Evolutionary conservation across 208 protist species (phyloP), one percentile per base, ranked within the genome.

Genomic region (Crithidia fasciculata): DNA sequence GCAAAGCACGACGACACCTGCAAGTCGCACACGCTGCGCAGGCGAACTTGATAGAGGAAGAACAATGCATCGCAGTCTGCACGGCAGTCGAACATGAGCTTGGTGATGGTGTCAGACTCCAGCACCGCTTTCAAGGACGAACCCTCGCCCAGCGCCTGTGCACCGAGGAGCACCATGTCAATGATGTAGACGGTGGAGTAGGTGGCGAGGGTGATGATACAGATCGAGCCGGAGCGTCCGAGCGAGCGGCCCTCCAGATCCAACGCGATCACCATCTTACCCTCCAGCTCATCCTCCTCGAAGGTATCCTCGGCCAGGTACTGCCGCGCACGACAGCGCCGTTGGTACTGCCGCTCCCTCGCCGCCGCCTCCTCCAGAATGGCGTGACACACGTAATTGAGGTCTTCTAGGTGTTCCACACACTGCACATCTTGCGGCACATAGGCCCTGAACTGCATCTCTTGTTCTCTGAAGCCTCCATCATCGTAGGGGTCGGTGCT

Each of bases 51-150:
- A 66, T 87, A 91, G 15, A 83, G 72, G 45, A 82, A 89, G 74
- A 78, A 89, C 13, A 91, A 69, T 15, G 84, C 82, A 58, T 87
- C 84, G 72, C 81, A 83, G 72, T 88, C 84, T 36, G 81, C 81
- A 10, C 87, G 83, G 82, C 84, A 87, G 73, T 91, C 87, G 59
- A 83, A 91, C 87, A 91, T 91, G 44, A 91, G 69, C 70, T 91
- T 91, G 39, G 65, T 68, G 8, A 91, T 82, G 7, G 54, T 39
- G 8, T 40, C 49, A 13, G 72, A 81, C 70, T 89, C 81, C 2
- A 91, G 69, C 53, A 91, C 76, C 10, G 45, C 45, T 3, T 60
- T 72, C 45, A 91, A 60, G 9, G 73, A 57, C 1, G 60, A 68
- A n/a, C 53, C 56, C 5, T 44, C 19, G 5, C 4, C 15, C 36